Conservation (phyloP, 768 basidiomycete genomes). For the Amanita brunnescens region DNA sequence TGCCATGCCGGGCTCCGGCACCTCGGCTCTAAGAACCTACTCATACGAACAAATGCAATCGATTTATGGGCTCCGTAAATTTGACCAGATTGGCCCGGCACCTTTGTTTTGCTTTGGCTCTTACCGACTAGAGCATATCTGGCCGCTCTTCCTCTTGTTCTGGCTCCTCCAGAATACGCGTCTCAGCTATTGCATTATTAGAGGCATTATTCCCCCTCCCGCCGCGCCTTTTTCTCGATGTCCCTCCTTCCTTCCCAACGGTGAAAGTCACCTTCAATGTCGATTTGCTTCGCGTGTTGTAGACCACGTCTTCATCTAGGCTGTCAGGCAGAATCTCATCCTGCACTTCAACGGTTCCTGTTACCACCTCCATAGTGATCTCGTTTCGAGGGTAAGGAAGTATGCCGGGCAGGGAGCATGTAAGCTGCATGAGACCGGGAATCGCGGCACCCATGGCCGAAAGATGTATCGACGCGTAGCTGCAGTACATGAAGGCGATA, state of each 20-base stretch:
- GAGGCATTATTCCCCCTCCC: background rate
- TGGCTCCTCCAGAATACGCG: slow-evolving; percentile 20
- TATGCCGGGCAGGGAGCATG: slow-evolving; percentile 61
- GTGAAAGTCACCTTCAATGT: slow-evolving; percentile 51
- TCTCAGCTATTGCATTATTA: background rate
- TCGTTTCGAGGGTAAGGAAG: slow-evolving; percentile 61
- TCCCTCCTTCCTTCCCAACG: slow-evolving; percentile 42
- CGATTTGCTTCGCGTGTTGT: slow-evolving; percentile 65
- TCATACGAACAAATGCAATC: too few species aligned
- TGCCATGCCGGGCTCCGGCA: too few species aligned
- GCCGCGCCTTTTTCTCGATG: slow-evolving; percentile 9
- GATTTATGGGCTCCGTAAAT: too few species aligned
- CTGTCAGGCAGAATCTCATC: slow-evolving; percentile 77
- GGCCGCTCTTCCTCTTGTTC: slow-evolving; percentile 21
- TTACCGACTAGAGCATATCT: background rate
- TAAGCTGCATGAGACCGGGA: slow-evolving; percentile 64
- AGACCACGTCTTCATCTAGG: slow-evolving; percentile 59
- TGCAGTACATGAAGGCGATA: slow-evolving; percentile 18
- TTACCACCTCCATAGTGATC: slow-evolving; percentile 51
- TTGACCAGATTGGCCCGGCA: too few species aligned
- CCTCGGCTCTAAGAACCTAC: too few species aligned
- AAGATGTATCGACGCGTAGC: slow-evolving; percentile 66
- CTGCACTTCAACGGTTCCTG: slow-evolving; percentile 63
- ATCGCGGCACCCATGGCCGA: slow-evolving; percentile 88
- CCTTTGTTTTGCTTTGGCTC: too few species aligned